Base-by-base conservation (phyloP, 2,329 filamentous ascomycete genomes). In the Exophiala sp. region DNA sequence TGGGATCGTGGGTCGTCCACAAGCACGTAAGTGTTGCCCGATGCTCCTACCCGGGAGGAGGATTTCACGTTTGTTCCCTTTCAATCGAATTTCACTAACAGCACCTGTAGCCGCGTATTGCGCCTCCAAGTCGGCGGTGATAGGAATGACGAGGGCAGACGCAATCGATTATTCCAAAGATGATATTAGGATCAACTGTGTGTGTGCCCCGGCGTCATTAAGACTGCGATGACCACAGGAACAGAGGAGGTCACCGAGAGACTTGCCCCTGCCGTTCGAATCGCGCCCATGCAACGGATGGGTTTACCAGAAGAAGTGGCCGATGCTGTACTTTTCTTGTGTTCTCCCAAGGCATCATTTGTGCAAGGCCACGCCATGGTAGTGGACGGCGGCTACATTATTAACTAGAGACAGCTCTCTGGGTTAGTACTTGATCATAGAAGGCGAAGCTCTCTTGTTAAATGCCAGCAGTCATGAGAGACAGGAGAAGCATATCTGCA, bases 261-360 rank as follows among this genome's bases (percentile, higher is more conserved):
- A n/a, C 46, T 75, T n/a, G 65, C 58, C 19, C 70, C 71, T 0
- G 71, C 71, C 0, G 64, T 73, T 16, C 60, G 71, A 1, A 75
- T 73, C 30, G 73, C 74, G 1, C 74, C 75, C 0, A 75, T 78
- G 73, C 65, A 64, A 45, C 64, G 76, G 8, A 77, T 77, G 73
- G 76, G 75, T 0, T 68, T 65, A 2, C 68, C 73, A 0, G 68
- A 71, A 11, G 76, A 78, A 52, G 67, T 78, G 1, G 75, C 76
- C 0, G 70, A 76, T 58, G 68, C 68, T 0, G 72, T 73, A 0
- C 55, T 78, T 19, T 78, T 78, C 51, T 58, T 79, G 11, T 75
- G 71, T 29, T 75, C 73, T 1, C 68, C 62, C 0, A 66, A 72
- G 30, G 72, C 75, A 1, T 74, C 73, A 0, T 79, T 78, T 60